A percentile compares a stretch with the other conserved stretches of the same genome.
These are phyloP conservation scores for Carex scoparia DNA, from an alignment of 176 grass and related monocot species.

Conservation along the genomic window DNA sequence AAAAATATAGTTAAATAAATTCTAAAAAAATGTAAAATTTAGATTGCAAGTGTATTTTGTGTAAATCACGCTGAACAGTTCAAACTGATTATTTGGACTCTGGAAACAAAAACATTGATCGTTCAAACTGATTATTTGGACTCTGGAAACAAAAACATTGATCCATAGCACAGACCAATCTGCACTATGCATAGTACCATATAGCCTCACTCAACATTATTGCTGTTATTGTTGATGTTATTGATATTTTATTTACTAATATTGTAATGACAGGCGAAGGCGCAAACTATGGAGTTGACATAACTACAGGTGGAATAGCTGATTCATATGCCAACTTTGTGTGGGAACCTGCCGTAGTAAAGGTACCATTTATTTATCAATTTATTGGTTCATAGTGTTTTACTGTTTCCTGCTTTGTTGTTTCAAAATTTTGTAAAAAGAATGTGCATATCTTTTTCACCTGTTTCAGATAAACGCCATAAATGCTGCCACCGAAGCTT, in stretches of 20 bases:
- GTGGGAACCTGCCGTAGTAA: conserved; percentile 98
- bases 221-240: neutral
- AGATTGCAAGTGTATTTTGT: too few species aligned
- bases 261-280: conserved; percentile 54
- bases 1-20: too few species aligned
- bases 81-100: too few species aligned
- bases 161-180: too few species aligned
- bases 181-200: too few species aligned
- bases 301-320: conserved; percentile 82
- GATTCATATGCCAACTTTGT: conserved; percentile 98
- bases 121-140: too few species aligned
- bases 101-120: too few species aligned
- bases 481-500: conserved; percentile 78
- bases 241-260: neutral
- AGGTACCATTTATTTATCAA: conserved; percentile 45
- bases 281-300: conserved; percentile 93
- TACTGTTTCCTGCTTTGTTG: neutral
- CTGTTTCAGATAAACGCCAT: conserved; percentile 92
- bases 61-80: too few species aligned
- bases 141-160: too few species aligned
- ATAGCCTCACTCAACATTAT: too few species aligned
- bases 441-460: neutral
- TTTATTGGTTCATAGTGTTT: conserved; percentile 13
- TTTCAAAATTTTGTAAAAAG: neutral
- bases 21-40: too few species aligned